Evolutionary conservation across 805 yeast species (phyloP), one percentile per base, ranked within the genome.

Genomic region (Lachancea mirantina): DNA sequence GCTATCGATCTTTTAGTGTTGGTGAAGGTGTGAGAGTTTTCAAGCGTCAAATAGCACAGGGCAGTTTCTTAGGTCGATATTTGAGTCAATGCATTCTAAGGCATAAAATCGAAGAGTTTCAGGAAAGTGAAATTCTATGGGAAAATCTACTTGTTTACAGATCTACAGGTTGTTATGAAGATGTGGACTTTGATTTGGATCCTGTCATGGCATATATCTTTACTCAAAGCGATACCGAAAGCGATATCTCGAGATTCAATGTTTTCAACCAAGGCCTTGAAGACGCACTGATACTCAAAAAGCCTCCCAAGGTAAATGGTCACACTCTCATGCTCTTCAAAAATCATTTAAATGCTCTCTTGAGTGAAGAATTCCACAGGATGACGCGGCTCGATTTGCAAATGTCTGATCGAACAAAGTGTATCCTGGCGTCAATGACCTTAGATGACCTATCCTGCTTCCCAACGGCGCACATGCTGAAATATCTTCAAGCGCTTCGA

Each of bases 381-480:
- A 23, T 28, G 28, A 11, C 29, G 14, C 14, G 14, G n/a, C 20
- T 23, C 14, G 19, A 23, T 21, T 19, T 14, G 15, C 19, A 19
- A n/a, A 16, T 34, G 11, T 19, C 19, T 19, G 11, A 19, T 5
- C 26, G 26, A 7, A 34, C 33, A 4, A 10, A 26, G 20, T 13
- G 4, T 6, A 24, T 34, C n/a, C 22, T 34, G 7, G 19, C 20
- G 14, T n/a, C 22, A 15, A 34, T 34, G 38, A 38, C 54, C 4
- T 34, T 50, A 6, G 36, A 45, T 17, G 54, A 49, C 36, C 26
- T 39, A 3, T 43, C 55, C 3, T 44, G 35, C 11, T 51, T 55
- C 14, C 59, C 60, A 5, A 38, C 46, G 5, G 39, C 50, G 4
- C 47, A 49, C 29, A 36, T 53, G 3, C 35, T 53, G 15, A 34